Evolutionary conservation across 1,284 basidiomycete species (phyloP).

Genomic region (Cryptococcus sp.): DNA sequence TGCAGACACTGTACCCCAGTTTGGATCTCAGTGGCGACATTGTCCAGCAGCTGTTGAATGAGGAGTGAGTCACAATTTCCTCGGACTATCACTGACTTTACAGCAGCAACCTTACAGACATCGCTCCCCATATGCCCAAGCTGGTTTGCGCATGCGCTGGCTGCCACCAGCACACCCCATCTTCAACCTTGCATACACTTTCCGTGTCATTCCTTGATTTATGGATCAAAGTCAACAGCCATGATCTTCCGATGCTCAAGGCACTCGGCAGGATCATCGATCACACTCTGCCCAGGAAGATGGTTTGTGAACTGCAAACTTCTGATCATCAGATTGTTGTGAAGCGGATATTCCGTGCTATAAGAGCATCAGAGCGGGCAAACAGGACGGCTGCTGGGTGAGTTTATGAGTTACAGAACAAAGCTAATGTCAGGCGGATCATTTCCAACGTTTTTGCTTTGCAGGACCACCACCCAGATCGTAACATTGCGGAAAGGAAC

Average conservation of each 20-base stretch:
- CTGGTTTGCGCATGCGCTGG: conserved; percentile 15
- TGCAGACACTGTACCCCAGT: not conserved
- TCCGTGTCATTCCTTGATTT: conserved; percentile 7
- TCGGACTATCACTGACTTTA: not conserved
- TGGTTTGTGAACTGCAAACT: conserved; percentile 7
- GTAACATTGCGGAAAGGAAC: conserved; percentile 8
- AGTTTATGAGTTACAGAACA: conserved; percentile 2
- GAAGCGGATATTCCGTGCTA: conserved; percentile 12
- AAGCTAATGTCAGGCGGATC: conserved; percentile 4
- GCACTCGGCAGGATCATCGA: conserved; percentile 15
- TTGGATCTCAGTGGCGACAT: not conserved
- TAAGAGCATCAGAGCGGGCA: conserved; percentile 18
- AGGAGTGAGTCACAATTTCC: conserved; percentile 1
- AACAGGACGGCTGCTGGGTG: conserved; percentile 24
- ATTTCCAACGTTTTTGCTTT: too few relatives aligned
- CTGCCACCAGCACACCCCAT: not conserved
- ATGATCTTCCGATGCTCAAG: conserved; percentile 16
- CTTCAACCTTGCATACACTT: not conserved
- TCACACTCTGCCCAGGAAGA: conserved; percentile 5
- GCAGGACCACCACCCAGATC: conserved; percentile 8
- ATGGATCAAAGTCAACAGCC: conserved; percentile 8
- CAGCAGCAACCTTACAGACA: conserved; percentile 1
- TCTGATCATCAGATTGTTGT: conserved; percentile 2
- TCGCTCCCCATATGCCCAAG: conserved; percentile 5
- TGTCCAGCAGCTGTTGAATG: not conserved